These are phyloP conservation scores for Hymenoscyphus scutula DNA, from an alignment of 2,329 filamentous ascomycete genomes.

Conservation along the genomic window DNA sequence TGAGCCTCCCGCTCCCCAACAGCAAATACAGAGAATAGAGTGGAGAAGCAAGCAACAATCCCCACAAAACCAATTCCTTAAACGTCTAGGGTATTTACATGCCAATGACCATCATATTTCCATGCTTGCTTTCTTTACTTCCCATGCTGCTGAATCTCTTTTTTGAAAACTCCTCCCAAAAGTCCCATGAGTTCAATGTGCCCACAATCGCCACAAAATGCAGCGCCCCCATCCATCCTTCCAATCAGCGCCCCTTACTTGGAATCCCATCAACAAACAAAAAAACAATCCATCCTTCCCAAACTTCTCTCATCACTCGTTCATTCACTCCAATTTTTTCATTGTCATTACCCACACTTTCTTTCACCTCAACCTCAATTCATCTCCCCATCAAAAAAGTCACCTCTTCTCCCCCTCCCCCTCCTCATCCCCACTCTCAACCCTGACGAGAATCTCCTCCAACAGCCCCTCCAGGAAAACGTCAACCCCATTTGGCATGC, in stretches of 20 bases:
- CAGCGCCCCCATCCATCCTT: no score
- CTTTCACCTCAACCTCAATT: background rate
- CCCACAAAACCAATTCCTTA: background rate
- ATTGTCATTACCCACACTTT: background rate
- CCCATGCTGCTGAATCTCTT: no score
- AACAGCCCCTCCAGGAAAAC: conserved; percentile 89
- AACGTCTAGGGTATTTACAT: conserved; percentile 1
- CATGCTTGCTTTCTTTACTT: background rate
- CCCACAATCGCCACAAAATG: no score
- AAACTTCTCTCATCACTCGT: background rate
- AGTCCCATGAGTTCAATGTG: no score
- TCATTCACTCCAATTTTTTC: background rate
- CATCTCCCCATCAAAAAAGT: background rate
- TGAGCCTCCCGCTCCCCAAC: no score
- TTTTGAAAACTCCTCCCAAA: background rate
- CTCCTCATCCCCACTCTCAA: conserved; percentile 71
- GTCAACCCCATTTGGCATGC: conserved; percentile 88
- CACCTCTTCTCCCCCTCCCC: conserved; percentile 26
- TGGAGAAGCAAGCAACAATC: background rate
- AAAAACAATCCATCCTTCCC: no score
- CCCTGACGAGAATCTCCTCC: conserved; percentile 88
- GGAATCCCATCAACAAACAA: no score
- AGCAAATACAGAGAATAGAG: no score
- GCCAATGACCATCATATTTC: background rate
- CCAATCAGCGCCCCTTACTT: no score